Percentiles rank a stretch among this genome's conserved stretches.
Conservation (phyloP, 345 rosid species). For the Camelina hispida region DNA sequence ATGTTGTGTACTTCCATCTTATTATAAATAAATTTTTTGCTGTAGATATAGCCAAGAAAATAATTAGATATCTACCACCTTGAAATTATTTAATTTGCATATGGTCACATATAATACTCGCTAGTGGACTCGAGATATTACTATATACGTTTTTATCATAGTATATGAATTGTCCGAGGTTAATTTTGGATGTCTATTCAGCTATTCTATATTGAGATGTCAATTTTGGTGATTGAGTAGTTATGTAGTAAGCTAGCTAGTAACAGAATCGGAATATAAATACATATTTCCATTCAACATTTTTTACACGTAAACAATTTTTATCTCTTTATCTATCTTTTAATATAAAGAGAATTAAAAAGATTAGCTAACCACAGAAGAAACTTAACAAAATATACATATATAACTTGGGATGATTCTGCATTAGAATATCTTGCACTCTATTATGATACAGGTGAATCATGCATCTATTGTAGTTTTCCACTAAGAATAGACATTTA, state of each 20-base stretch:
- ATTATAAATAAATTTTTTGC: no score
- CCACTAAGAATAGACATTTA: not conserved
- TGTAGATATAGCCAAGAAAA: not conserved
- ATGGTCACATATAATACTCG: not conserved
- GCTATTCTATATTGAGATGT: not conserved
- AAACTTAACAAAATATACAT: not conserved
- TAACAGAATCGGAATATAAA: not conserved
- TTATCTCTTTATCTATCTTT: not conserved
- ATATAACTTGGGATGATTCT: not conserved
- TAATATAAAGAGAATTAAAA: not conserved
- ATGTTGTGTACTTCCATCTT: no score
- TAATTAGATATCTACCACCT: not conserved
- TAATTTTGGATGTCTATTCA: not conserved
- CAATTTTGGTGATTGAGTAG: not conserved
- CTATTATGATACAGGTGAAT: not conserved
- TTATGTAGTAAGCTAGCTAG: not conserved
- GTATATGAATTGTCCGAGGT: not conserved
- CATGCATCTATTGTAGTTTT: not conserved
- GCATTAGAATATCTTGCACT: not conserved
- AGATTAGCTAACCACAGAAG: not conserved
- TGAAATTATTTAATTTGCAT: not conserved
- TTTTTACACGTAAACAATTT: no score
- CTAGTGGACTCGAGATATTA: not conserved
- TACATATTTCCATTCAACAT: no score
- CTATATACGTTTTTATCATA: not conserved